These are phyloP conservation scores for Hymenoscyphus fraxineus DNA, from an alignment of 2,329 filamentous ascomycete genomes.

Conservation along the genomic window DNA sequence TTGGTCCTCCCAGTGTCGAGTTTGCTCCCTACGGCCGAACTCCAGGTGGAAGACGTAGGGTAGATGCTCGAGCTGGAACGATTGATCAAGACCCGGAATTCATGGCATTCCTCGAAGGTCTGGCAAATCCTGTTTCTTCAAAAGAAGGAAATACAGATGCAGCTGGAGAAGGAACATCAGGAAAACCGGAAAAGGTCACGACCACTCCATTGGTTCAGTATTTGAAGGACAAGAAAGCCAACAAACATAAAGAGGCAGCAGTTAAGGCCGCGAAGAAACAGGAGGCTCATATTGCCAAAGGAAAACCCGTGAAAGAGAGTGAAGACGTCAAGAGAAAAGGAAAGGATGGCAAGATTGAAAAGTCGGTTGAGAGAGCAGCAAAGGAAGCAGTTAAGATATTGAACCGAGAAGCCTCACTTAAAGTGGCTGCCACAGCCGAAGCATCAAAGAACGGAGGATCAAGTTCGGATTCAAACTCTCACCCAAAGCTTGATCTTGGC, in stretches of 20 bases:
- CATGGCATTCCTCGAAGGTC: constrained; percentile 82
- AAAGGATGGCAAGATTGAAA: constrained; percentile 63
- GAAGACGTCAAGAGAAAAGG: constrained; percentile 51
- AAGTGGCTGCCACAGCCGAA: constrained; percentile 35
- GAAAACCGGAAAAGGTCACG: constrained; percentile 56
- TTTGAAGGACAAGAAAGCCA: constrained; percentile 87
- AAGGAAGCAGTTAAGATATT: constrained; percentile 62
- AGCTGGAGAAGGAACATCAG: constrained; percentile 17
- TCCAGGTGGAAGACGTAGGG: constrained; percentile 68
- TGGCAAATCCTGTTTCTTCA: constrained; percentile 64
- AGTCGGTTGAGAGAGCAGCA: constrained; percentile 57
- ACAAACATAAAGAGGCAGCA: constrained; percentile 56
- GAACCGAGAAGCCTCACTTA: constrained; percentile 54
- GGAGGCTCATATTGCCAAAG: constrained; percentile 44
- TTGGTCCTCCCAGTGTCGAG: constrained; percentile 77
- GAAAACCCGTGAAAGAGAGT: constrained; percentile 52
- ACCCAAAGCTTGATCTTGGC: constrained; percentile 53
- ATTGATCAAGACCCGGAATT: constrained; percentile 97
- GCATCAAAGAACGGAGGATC: constrained; percentile 31
- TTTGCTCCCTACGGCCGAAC: constrained; percentile 81
- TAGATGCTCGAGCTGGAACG: constrained; percentile 83
- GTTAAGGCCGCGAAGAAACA: constrained; percentile 52
- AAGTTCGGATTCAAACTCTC: constrained; percentile 28
- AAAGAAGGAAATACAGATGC: constrained; percentile 48
- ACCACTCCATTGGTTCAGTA: constrained; percentile 89